Conservation (phyloP, 148 eudicot genomes). For the Heliosperma pusillum region DNA sequence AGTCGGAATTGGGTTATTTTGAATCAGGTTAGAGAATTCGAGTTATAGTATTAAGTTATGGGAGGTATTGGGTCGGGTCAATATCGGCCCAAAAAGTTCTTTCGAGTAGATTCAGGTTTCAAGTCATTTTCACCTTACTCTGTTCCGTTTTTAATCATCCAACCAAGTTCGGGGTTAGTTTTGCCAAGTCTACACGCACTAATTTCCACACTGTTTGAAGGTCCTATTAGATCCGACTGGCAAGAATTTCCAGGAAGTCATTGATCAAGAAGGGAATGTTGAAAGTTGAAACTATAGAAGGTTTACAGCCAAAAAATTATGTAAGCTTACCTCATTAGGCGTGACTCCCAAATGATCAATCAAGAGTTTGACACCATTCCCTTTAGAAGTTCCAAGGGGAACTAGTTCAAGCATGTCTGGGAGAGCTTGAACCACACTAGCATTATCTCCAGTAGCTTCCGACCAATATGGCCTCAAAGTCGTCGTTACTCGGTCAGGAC, state of each 20-base stretch:
- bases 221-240: background rate
- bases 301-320: background rate
- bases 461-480: constrained; percentile 81
- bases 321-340: constrained; percentile 51
- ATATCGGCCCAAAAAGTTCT: too few species aligned
- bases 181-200: too few species aligned
- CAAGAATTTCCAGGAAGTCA: background rate
- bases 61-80: too few species aligned
- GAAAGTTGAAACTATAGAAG: background rate
- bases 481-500: constrained; percentile 61
- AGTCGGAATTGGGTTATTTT: too few species aligned
- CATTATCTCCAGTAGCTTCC: constrained; percentile 64
- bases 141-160: too few species aligned
- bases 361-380: constrained; percentile 68
- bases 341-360: constrained; percentile 73
- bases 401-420: constrained; percentile 92
- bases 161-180: too few species aligned
- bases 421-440: constrained; percentile 74
- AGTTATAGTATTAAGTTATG: too few species aligned
- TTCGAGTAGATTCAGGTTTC: too few species aligned
- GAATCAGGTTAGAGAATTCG: too few species aligned
- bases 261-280: background rate
- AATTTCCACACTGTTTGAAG: too few species aligned
- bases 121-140: too few species aligned
- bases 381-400: constrained; percentile 82